phyloP scores from a whole-genome alignment of 2,329 filamentous ascomycete genomes.

The Aspergillus sp. region DNA sequence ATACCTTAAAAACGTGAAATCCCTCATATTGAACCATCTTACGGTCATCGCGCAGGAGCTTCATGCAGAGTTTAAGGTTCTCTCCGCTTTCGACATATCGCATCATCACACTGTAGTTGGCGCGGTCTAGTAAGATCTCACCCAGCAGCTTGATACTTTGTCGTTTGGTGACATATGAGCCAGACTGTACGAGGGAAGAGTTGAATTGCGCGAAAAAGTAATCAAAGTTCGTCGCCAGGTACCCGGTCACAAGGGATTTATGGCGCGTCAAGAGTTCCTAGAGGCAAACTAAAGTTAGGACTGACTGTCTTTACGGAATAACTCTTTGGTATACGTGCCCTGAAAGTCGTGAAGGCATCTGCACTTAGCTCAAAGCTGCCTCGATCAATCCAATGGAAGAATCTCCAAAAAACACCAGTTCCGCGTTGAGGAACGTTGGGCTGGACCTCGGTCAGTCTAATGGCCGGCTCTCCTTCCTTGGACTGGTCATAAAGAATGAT shows the following conservation, averaged over 20 bases:
- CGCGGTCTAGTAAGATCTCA: conserved; percentile 88
- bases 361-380: conserved; percentile 95
- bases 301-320: not conserved
- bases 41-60: conserved; percentile 86
- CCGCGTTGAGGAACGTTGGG: conserved; percentile 73
- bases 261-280: conserved; percentile 93
- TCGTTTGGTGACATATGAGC: conserved; percentile 95
- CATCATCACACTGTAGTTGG: conserved; percentile 98
- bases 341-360: conserved; percentile 96
- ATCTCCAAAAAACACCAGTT: conserved; percentile 89
- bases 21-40: conserved; percentile 99
- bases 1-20: conserved; percentile 94
- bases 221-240: conserved; percentile 86
- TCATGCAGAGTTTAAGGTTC: conserved; percentile 98
- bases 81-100: conserved; percentile 93
- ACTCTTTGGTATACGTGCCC: conserved; percentile 56
- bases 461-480: conserved; percentile 68
- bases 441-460: conserved; percentile 75
- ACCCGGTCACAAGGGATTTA: conserved; percentile 85
- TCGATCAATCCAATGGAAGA: conserved; percentile 96
- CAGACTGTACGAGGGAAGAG: conserved; percentile 79
- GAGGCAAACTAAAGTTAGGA: conserved; percentile 12
- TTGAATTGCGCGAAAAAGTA: conserved; percentile 93
- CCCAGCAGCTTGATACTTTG: conserved; percentile 97
- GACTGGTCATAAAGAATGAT: conserved; percentile 93